Evolutionary conservation across 768 basidiomycete species (phyloP).

Genomic region (Tricholomella constricta): DNA sequence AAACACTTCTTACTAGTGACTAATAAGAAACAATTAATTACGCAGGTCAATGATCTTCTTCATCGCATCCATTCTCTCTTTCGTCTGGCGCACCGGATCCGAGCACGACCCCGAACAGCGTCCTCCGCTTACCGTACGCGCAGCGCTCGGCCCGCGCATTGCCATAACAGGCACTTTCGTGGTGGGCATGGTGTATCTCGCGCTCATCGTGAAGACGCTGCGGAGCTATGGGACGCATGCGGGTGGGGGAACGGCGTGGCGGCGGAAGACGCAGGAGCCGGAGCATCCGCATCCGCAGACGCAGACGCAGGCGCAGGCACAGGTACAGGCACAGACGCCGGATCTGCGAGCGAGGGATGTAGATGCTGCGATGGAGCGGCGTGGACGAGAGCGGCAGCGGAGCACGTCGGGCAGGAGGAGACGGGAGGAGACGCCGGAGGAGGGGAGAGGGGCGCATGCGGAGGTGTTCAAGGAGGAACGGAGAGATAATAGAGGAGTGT

Average conservation of each 20-base stretch:
- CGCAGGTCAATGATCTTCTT: conserved; percentile 69
- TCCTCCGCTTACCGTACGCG: conserved; percentile 35
- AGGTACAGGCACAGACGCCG: conserved; percentile 8
- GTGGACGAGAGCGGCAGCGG: conserved; percentile 29
- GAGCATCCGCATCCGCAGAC: too few species aligned
- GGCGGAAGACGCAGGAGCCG: conserved; percentile 7
- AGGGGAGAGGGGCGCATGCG: background rate
- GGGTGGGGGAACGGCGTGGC: conserved; percentile 11
- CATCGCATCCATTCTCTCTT: conserved; percentile 60
- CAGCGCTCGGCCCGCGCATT: conserved; percentile 55
- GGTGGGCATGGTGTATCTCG: conserved; percentile 63
- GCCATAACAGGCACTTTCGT: conserved; percentile 53
- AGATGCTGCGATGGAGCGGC: conserved; percentile 24
- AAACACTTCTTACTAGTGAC: background rate
- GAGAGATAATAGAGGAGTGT: conserved; percentile 9
- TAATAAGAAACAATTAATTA: background rate
- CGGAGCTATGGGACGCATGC: conserved; percentile 52
- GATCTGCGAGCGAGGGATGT: conserved; percentile 11
- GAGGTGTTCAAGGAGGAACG: background rate
- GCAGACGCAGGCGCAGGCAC: too few species aligned
- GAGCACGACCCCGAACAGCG: conserved; percentile 37
- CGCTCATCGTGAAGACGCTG: conserved; percentile 62
- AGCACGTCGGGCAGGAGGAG: conserved; percentile 13
- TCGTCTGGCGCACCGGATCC: conserved; percentile 70
- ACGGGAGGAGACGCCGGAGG: conserved; percentile 12